Conservation (phyloP, 805 yeast species). For the Wickerhamomyces sydowiorum region DNA sequence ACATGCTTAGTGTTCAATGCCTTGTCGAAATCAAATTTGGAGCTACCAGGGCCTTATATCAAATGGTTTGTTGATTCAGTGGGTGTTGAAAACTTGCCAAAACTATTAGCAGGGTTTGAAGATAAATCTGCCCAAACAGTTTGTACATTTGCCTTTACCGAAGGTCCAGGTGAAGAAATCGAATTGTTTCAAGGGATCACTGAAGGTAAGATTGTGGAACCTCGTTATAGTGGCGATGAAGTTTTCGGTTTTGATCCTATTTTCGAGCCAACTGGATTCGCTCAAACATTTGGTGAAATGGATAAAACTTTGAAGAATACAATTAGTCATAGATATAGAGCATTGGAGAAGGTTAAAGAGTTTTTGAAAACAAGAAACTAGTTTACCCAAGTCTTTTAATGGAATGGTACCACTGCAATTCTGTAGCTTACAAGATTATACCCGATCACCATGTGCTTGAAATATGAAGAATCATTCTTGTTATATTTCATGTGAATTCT, state of each 20-base stretch:
- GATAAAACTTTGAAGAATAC: constrained; percentile 66
- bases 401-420: too few species aligned
- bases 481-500: not conserved
- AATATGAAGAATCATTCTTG: too few species aligned
- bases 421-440: too few species aligned
- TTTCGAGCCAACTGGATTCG: constrained; percentile 75
- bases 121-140: constrained; percentile 83
- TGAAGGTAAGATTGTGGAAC: constrained; percentile 69
- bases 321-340: constrained; percentile 84
- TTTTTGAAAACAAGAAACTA: constrained; percentile 34
- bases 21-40: constrained; percentile 43
- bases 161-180: constrained; percentile 70
- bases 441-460: too few species aligned
- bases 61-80: constrained; percentile 84
- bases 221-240: constrained; percentile 59
- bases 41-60: constrained; percentile 90
- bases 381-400: too few species aligned
- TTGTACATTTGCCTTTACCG: constrained; percentile 90
- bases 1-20: constrained; percentile 86
- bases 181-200: constrained; percentile 80
- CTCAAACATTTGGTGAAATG: constrained; percentile 87
- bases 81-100: constrained; percentile 73
- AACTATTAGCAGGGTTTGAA: constrained; percentile 74
- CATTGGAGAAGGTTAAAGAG: constrained; percentile 65
- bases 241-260: constrained; percentile 94